A percentile compares a stretch with the other conserved stretches of the same genome.
phyloP scores from a whole-genome alignment of 257 asterid genomes.

The Nicotiana obtusifolia region DNA sequence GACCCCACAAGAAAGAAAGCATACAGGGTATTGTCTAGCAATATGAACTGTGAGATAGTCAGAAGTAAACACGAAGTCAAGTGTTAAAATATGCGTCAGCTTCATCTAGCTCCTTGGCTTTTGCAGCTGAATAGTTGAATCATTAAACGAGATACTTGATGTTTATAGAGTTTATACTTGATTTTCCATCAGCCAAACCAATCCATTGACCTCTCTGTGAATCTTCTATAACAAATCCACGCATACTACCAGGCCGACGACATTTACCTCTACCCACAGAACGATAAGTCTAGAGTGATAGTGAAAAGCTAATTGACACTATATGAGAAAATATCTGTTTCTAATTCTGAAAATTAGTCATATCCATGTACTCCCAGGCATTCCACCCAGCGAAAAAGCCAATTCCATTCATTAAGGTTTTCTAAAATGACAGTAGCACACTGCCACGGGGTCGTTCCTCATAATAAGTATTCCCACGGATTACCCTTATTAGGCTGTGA shows the following conservation, averaged over 20 bases:
- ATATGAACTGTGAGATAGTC: background rate
- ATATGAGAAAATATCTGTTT: background rate
- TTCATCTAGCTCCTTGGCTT: background rate
- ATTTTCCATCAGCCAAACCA: background rate
- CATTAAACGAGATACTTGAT: background rate
- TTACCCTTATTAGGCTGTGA: background rate
- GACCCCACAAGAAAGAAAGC: constrained; percentile 1
- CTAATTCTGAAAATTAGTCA: background rate
- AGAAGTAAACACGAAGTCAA: background rate
- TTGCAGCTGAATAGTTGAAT: background rate
- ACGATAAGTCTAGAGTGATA: background rate
- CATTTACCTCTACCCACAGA: background rate
- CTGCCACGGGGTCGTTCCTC: background rate
- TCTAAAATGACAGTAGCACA: background rate
- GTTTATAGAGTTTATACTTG: background rate
- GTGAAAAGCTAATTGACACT: background rate
- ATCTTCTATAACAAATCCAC: background rate
- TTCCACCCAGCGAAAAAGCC: background rate
- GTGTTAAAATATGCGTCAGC: background rate
- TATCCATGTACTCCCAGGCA: background rate
- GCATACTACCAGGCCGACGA: background rate
- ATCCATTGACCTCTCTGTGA: background rate
- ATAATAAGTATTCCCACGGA: background rate
- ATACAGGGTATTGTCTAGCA: background rate
- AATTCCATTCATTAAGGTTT: background rate